These are phyloP conservation scores for Cryptosporidium meleagridis DNA, from an alignment of 169 alveolate genomes.

Conservation along the genomic window DNA sequence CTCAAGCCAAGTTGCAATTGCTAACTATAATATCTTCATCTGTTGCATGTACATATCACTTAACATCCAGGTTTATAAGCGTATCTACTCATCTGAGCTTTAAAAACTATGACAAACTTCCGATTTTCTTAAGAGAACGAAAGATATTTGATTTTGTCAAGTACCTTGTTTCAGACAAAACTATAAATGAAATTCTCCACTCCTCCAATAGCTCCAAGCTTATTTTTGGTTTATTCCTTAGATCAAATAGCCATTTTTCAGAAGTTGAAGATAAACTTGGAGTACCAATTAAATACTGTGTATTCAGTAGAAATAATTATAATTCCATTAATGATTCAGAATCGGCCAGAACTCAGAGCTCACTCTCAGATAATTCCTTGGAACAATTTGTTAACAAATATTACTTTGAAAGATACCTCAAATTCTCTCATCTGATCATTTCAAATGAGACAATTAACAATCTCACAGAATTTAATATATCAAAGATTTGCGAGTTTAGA, in stretches of 20 bases:
- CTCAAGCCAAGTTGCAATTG: neutral
- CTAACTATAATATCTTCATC: constrained; percentile 14
- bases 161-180: constrained; percentile 13
- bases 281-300: constrained; percentile 50
- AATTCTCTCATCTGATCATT: constrained; percentile 46
- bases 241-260: constrained; percentile 29
- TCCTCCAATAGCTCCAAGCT: neutral
- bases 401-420: constrained; percentile 62
- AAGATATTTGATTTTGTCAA: constrained; percentile 28
- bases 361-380: constrained; percentile 30
- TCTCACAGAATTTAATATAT: constrained; percentile 41
- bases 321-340: neutral
- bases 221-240: neutral
- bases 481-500: neutral
- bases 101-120: constrained; percentile 31
- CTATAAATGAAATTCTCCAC: constrained; percentile 12
- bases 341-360: neutral
- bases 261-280: constrained; percentile 1
- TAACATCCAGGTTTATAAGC: constrained; percentile 45
- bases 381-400: constrained; percentile 55
- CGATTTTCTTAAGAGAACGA: constrained; percentile 16
- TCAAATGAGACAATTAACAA: constrained; percentile 43
- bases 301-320: neutral
- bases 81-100: constrained; percentile 21
- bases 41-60: constrained; percentile 24